Base-by-base conservation (phyloP, 1,139 yeast genomes). In the Zhuliangozyma parablackwelliae region DNA sequence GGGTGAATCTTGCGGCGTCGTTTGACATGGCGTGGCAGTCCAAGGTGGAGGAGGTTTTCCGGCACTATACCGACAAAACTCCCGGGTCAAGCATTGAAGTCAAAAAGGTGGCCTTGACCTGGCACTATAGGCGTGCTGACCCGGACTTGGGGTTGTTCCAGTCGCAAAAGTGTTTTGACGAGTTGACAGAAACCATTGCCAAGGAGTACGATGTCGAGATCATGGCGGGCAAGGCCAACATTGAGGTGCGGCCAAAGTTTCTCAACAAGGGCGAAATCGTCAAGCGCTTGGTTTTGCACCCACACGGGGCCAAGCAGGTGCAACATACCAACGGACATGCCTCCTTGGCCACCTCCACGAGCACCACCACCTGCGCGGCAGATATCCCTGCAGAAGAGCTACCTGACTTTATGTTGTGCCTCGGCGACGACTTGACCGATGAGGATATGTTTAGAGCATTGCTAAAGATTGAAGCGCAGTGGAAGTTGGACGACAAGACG, bases 221-320 rank as follows among this genome's bases (percentile, higher is more conserved):
- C n/a, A 90, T 94, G 97, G 75, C 86, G 1, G 67, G 66, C 33
- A 94, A 94, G 63, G 98, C 98, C 33, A 94, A 94, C 55, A 76
- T 94, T 37, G 99, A 94, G 61, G 97, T 94, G 12, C 75, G 98
- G 46, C 99, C 99, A 8, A 78, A 80, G 42, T 85, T 88, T 56
- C 88, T 92, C 41, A 94, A 94, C 64, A 94, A 94, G 61, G 99
- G 99, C 39, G 97, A 90, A 60, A 94, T 94, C 53, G 98, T 87
- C 32, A 84, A 79, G 56, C 67, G 89, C 43, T 70, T 92, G 40
- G 85, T 88, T 5, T 65, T 81, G 51, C 75, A 74, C 37, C 72
- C 77, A 12, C 83, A 78, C 53, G 85, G 83, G 2, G 52, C 64
- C 1, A 60, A 63, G 37, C 75, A 69, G 48, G 64, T 57, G 41